These are phyloP conservation scores for Grosmannia clavigera DNA, from an alignment of 2,329 filamentous ascomycete genomes.

Conservation along the genomic window DNA sequence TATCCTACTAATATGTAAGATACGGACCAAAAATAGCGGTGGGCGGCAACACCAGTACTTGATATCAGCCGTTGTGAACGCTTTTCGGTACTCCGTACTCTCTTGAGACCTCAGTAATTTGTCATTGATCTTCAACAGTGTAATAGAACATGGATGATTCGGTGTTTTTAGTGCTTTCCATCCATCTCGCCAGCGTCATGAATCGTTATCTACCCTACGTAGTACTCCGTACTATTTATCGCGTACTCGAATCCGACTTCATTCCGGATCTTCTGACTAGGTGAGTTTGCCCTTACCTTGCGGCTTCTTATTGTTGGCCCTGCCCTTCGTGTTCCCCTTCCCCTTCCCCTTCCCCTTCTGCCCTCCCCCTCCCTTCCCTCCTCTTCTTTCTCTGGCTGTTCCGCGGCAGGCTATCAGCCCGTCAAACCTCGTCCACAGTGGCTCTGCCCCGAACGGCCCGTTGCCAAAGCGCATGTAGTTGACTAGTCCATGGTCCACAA, in stretches of 20 bases:
- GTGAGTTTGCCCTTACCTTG: not conserved
- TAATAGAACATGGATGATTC: too few relatives aligned
- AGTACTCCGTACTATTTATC: too few relatives aligned
- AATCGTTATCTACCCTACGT: not conserved
- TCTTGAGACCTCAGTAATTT: not conserved
- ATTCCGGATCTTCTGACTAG: not conserved
- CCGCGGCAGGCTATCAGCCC: slow-evolving; percentile 18
- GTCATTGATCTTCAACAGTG: too few relatives aligned
- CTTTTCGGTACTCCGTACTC: not conserved
- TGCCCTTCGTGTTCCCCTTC: not conserved
- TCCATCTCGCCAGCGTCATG: not conserved
- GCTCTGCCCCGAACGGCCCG: slow-evolving; percentile 65
- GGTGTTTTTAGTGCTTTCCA: not conserved
- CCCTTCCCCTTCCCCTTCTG: not conserved
- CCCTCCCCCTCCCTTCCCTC: not conserved
- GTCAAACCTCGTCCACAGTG: slow-evolving; percentile 50
- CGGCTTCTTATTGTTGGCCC: not conserved
- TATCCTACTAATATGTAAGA: not conserved
- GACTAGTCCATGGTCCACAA: slow-evolving; percentile 81
- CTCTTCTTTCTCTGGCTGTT: slow-evolving; percentile 21
- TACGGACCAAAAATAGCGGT: not conserved
- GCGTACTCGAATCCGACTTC: not conserved
- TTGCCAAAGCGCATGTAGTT: slow-evolving; percentile 79
- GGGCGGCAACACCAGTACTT: not conserved
- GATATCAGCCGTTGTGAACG: not conserved